Conservation (phyloP, 2,329 filamentous ascomycete genomes). For the Hymenoscyphus occultus region DNA sequence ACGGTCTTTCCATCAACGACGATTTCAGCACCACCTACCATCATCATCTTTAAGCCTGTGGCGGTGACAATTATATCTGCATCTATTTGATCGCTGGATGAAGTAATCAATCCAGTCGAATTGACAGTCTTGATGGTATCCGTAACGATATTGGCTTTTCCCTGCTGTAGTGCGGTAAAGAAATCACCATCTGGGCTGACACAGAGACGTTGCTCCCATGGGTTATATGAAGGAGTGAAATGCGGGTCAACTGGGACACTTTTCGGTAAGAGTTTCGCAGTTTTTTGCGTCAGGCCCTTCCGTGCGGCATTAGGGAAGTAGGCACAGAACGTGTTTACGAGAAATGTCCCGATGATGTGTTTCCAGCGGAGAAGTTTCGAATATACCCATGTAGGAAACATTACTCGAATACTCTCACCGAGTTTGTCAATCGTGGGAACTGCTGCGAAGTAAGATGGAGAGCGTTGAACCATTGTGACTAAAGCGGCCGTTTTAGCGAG, state of each 20-base stretch:
- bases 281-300: conserved; percentile 44
- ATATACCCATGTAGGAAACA: conserved; percentile 45
- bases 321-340: conserved; percentile 50
- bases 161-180: conserved; percentile 46
- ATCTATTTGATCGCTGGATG: conserved; percentile 40
- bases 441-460: conserved; percentile 65
- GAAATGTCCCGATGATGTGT: conserved; percentile 46
- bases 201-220: conserved; percentile 75
- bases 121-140: conserved; percentile 52
- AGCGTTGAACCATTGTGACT: conserved; percentile 79
- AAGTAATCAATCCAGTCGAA: conserved; percentile 42
- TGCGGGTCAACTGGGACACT: conserved; percentile 55
- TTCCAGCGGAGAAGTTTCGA: conserved; percentile 46
- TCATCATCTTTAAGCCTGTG: conserved; percentile 59
- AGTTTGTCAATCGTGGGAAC: conserved; percentile 34
- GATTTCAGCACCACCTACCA: conserved; percentile 53
- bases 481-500: conserved; percentile 61
- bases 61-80: conserved; percentile 69
- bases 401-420: conserved; percentile 19
- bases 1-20: conserved; percentile 53
- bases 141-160: conserved; percentile 49
- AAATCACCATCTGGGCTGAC: conserved; percentile 58
- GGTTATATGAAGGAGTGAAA: conserved; percentile 63
- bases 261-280: conserved; percentile 51
- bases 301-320: conserved; percentile 51